Percentiles rank a stretch among this genome's conserved stretches.
These are phyloP conservation scores for Yamadazyma takamatsuzukensis DNA, from an alignment of 805 yeast species.

Conservation along the genomic window DNA sequence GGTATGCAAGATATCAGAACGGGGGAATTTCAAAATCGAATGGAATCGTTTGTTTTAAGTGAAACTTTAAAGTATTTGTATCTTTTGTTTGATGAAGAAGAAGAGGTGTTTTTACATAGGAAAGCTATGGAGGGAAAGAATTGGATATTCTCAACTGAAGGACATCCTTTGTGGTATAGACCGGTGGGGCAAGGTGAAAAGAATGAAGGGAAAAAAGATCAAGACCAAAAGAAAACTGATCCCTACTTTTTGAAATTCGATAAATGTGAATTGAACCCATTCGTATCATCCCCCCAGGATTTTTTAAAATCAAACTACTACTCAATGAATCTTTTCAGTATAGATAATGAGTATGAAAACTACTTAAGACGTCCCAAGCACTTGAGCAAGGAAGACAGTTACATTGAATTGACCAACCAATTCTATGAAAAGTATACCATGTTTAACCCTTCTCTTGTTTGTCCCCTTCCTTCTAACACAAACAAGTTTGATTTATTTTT, in stretches of 20 bases:
- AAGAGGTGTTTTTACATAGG: slow-evolving; percentile 39
- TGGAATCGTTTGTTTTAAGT: slow-evolving; percentile 88
- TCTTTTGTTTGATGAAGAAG: slow-evolving; percentile 68
- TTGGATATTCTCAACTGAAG: slow-evolving; percentile 78
- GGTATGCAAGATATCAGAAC: slow-evolving; percentile 68
- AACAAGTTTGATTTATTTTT: slow-evolving; percentile 21
- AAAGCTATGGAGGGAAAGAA: slow-evolving; percentile 37
- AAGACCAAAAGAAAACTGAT: slow-evolving; percentile 6
- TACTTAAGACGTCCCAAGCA: slow-evolving; percentile 24
- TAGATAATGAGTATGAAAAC: slow-evolving; percentile 38
- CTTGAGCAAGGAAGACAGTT: slow-evolving; percentile 20
- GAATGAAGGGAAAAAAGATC: slow-evolving; percentile 22
- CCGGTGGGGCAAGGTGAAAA: too few relatives aligned
- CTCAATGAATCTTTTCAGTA: slow-evolving; percentile 39
- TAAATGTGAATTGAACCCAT: slow-evolving; percentile 31
- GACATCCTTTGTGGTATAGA: slow-evolving; percentile 86
- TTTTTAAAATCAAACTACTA: slow-evolving; percentile 37
- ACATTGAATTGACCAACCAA: slow-evolving; percentile 24
- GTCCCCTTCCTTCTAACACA: slow-evolving; percentile 23
- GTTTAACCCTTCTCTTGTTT: slow-evolving; percentile 13
- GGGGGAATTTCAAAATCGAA: slow-evolving; percentile 66
- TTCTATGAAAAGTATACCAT: slow-evolving; percentile 28
- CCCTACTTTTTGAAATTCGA: slow-evolving; percentile 14
- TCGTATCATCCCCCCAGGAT: slow-evolving; percentile 7
- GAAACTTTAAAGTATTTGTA: slow-evolving; percentile 85